Percentiles rank a stretch among this genome's conserved stretches.
Evolutionary conservation across 192 early-diverging fungal genomes (phyloP).

Genomic region (Anaeromyces robustus): DNA sequence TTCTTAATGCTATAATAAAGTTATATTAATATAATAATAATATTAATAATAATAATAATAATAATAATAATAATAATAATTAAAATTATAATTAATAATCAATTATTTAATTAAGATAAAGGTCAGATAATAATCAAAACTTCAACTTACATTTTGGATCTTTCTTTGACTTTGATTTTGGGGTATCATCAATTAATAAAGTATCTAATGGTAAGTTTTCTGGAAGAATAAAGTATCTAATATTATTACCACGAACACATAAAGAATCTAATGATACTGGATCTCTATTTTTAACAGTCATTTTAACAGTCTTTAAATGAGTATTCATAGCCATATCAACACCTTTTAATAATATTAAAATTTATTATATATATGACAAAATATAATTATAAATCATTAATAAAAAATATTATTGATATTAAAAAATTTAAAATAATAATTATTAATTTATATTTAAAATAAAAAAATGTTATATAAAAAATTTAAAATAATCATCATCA

Average conservation of each 20-base stretch:
- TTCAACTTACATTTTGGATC: neutral
- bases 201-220: slow-evolving; percentile 91
- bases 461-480: too few relatives aligned
- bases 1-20: slow-evolving; percentile 21
- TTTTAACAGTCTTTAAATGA: slow-evolving; percentile 94
- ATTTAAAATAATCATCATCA: too few relatives aligned
- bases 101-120: too few relatives aligned
- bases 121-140: too few relatives aligned
- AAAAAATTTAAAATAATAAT: too few relatives aligned
- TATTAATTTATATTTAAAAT: too few relatives aligned
- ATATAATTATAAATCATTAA: too few relatives aligned
- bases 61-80: too few relatives aligned
- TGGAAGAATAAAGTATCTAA: slow-evolving; percentile 89
- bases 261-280: slow-evolving; percentile 81
- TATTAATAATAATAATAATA: neutral
- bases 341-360: too few relatives aligned
- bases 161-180: slow-evolving; percentile 84
- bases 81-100: too few relatives aligned
- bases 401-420: too few relatives aligned
- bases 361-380: too few relatives aligned
- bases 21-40: neutral
- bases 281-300: slow-evolving; percentile 90
- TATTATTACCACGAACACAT: slow-evolving; percentile 86
- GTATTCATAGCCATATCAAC: slow-evolving; percentile 99
- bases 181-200: slow-evolving; percentile 85